A percentile compares a stretch with the other conserved stretches of the same genome.
Evolutionary conservation across 2,329 filamentous ascomycete genomes (phyloP).

Genomic region (Pyrenochaeta sp.): DNA sequence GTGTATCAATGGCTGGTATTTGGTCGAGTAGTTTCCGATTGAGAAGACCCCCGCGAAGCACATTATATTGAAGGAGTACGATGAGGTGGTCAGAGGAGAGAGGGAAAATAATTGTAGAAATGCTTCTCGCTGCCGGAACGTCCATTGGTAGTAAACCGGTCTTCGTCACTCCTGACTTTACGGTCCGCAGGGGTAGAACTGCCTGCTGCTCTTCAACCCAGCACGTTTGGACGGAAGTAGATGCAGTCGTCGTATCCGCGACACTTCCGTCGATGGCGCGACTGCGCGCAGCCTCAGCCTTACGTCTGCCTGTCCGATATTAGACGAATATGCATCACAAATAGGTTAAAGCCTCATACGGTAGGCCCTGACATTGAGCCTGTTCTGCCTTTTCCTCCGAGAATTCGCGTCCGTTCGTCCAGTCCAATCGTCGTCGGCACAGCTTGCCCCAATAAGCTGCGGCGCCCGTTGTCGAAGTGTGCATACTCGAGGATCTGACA

Average conservation of each 20-base stretch:
- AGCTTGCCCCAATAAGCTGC: not conserved
- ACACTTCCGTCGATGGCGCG: not conserved
- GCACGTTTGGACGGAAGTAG: not conserved
- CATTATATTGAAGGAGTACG: slow-evolving; percentile 50
- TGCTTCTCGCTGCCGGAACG: not conserved
- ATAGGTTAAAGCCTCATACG: slow-evolving; percentile 4
- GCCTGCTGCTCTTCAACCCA: not conserved
- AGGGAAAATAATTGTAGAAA: slow-evolving; percentile 6
- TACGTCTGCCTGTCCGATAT: slow-evolving; percentile 7
- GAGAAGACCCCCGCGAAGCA: slow-evolving; percentile 44
- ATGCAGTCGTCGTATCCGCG: not conserved
- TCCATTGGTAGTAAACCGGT: not conserved
- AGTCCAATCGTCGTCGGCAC: slow-evolving; percentile 14
- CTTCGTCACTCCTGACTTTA: not conserved
- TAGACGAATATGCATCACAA: not conserved
- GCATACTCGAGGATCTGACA: not conserved
- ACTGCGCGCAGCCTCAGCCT: not conserved
- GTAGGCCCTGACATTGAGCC: slow-evolving; percentile 14
- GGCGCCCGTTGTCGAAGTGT: not conserved
- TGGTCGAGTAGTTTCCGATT: slow-evolving; percentile 36
- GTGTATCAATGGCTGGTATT: not conserved
- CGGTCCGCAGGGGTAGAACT: not conserved
- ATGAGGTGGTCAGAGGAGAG: slow-evolving; percentile 43
- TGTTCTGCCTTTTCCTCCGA: slow-evolving; percentile 11
- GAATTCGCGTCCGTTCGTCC: slow-evolving; percentile 5